Evolutionary conservation across 495 filamentous ascomycete genomes (phyloP), one percentile per base, ranked within the genome.

Genomic region (Aspergillus funiculosus): DNA sequence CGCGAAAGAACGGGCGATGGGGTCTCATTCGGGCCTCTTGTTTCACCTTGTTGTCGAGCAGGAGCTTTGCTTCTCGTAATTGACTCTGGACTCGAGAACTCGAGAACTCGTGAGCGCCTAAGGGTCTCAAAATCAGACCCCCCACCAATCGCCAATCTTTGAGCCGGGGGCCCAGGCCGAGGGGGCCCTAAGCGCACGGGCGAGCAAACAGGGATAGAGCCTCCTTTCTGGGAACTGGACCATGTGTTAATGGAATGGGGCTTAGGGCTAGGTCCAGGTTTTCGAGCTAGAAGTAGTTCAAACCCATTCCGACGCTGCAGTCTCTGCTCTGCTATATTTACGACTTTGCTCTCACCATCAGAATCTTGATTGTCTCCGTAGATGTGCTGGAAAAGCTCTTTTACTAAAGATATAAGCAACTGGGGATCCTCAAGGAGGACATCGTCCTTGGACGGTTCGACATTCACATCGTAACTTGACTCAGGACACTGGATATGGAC

Each of bases 391-490:
- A 91, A 79, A 2, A 87, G 57, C 0, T 54, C 53, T 35, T 83
- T 76, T 2, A 82, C 71, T 4, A 74, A 48, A 3, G 60, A 53
- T 3, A 84, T 18, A 3, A 94, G 43, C 2, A 51, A 3, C 0
- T 77, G 58, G 21, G 79, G 69, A 31, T 92, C 68, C 20, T 74
- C 68, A 56, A 98, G 95, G 0, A 95, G 42, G 2, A 96, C 77
- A 60, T 95, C 83, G 50, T 96, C 85, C 59, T 98, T 98, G 0
- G 83, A 77, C 0, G 90, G 89, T 56, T 97, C 89, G 40, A 97
- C 73, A 54, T 95, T 97, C 2, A 78, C 74, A 67, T 97, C 91
- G 50, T 98, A 96, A 37, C 73, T 83, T 10, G 76, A 79, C 4
- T 58, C 60, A 1, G 83, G 78, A 54, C 90, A 95, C 4, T 56